Percentiles rank a stretch among this genome's conserved stretches.
These are phyloP conservation scores for Alternaria dauci DNA, from an alignment of 2,329 filamentous ascomycete genomes.

Conservation along the genomic window DNA sequence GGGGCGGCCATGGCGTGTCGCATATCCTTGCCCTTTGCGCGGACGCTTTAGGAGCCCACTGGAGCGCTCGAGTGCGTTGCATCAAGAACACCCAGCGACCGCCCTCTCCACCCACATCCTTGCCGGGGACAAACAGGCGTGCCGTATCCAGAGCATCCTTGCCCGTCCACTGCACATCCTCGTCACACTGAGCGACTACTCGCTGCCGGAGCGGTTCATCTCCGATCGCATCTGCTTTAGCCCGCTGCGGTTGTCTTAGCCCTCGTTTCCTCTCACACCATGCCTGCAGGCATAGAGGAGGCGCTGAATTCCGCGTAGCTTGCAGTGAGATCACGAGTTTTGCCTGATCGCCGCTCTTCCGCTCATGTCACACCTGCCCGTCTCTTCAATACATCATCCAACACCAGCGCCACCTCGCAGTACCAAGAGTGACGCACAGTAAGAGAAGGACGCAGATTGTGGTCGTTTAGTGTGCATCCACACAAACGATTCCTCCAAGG, in stretches of 20 bases:
- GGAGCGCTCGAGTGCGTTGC: slow-evolving; percentile 16
- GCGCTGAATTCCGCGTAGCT: slow-evolving; percentile 32
- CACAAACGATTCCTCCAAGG: slow-evolving; percentile 24
- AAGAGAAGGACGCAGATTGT: slow-evolving; percentile 27
- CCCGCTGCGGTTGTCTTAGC: slow-evolving; percentile 27
- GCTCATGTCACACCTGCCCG: slow-evolving; percentile 38
- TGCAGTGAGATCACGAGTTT: slow-evolving; percentile 44
- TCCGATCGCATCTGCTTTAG: slow-evolving; percentile 51
- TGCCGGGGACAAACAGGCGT: slow-evolving; percentile 31
- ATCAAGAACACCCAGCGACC: slow-evolving; percentile 25
- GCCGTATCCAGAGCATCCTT: slow-evolving; percentile 26
- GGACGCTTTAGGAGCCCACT: slow-evolving; percentile 24
- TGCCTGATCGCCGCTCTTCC: slow-evolving; percentile 24
- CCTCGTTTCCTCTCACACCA: slow-evolving; percentile 38
- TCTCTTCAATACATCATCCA: slow-evolving; percentile 24
- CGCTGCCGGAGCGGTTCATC: slow-evolving; percentile 45
- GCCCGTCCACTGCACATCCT: slow-evolving; percentile 27
- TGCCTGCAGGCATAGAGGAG: slow-evolving; percentile 30
- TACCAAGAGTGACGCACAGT: slow-evolving; percentile 16
- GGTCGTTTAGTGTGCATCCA: slow-evolving; percentile 18
- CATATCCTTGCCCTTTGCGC: slow-evolving; percentile 29
- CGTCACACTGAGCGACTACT: slow-evolving; percentile 37
- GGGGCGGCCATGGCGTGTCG: slow-evolving; percentile 31
- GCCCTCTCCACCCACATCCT: slow-evolving; percentile 20
- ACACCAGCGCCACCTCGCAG: slow-evolving; percentile 18